Conservation (phyloP, 108 stramenopile genomes). For the Nitzschia sp. region DNA sequence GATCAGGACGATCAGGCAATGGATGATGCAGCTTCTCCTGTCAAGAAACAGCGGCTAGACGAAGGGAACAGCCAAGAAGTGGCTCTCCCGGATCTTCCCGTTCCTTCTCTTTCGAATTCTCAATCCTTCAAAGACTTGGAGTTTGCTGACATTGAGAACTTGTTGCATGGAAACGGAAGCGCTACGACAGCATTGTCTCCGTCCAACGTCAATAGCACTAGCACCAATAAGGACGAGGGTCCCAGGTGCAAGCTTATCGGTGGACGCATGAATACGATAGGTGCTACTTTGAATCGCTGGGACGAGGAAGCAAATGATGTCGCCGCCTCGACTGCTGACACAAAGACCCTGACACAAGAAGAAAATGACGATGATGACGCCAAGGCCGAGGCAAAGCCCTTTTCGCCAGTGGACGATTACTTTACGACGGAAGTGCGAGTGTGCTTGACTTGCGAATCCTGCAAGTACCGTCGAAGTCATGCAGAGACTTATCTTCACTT, state of each 20-base stretch:
- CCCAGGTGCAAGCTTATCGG: slow-evolving; percentile 52
- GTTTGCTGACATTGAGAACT: slow-evolving; percentile 35
- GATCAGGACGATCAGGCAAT: background rate
- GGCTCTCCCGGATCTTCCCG: background rate
- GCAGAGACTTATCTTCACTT: slow-evolving; percentile 55
- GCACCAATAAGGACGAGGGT: slow-evolving; percentile 1
- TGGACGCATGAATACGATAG: slow-evolving; percentile 40
- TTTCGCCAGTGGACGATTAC: slow-evolving; percentile 42
- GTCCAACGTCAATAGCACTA: too few species aligned
- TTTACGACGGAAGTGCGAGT: slow-evolving; percentile 54
- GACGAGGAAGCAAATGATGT: slow-evolving; percentile 19
- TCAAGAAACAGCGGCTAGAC: slow-evolving; percentile 14
- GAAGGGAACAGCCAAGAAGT: background rate
- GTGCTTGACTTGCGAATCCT: slow-evolving; percentile 58
- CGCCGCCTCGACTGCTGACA: background rate
- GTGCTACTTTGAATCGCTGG: slow-evolving; percentile 22
- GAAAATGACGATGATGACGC: background rate
- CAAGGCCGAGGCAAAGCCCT: background rate
- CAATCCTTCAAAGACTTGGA: slow-evolving; percentile 32
- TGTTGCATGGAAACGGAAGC: slow-evolving; percentile 21
- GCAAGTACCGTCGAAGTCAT: slow-evolving; percentile 53
- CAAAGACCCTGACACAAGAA: background rate
- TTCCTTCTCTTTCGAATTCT: slow-evolving; percentile 10
- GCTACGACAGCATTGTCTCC: background rate
- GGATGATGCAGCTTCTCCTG: slow-evolving; percentile 1